A percentile compares a stretch with the other conserved stretches of the same genome.
Conservation (phyloP, 2,329 filamentous ascomycete species). For the Hypoxylon sp. region DNA sequence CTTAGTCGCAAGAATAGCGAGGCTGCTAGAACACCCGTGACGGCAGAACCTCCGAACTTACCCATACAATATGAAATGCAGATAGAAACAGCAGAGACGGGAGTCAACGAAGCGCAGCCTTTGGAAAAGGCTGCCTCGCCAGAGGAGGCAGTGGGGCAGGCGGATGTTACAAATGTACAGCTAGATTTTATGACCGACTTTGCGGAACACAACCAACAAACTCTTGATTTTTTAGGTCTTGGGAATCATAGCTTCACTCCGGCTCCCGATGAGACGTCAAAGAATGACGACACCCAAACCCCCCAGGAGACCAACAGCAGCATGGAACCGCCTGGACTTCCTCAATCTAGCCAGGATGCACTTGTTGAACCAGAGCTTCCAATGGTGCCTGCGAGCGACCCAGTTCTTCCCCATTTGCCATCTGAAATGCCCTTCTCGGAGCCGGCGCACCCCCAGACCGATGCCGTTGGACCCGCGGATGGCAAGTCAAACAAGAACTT, state of each 20-base stretch:
- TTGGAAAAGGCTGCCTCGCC: slow-evolving; percentile 25
- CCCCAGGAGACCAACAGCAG: slow-evolving; percentile 8
- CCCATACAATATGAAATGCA: slow-evolving; percentile 2
- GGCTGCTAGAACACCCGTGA: slow-evolving; percentile 32
- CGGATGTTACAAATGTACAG: slow-evolving; percentile 40
- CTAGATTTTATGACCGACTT: slow-evolving; percentile 39
- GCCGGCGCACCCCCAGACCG: slow-evolving; percentile 58
- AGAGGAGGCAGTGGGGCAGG: slow-evolving; percentile 28
- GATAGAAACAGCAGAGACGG: slow-evolving; percentile 16
- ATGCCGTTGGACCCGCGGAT: slow-evolving; percentile 51
- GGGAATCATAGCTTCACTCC: slow-evolving; percentile 37
- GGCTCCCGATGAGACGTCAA: slow-evolving; percentile 26
- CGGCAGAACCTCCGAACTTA: slow-evolving; percentile 20
- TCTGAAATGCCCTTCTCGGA: slow-evolving; percentile 54
- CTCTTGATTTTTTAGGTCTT: slow-evolving; percentile 36
- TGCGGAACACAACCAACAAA: slow-evolving; percentile 36
- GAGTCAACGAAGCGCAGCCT: slow-evolving; percentile 26
- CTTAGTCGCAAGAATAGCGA: slow-evolving; percentile 31
- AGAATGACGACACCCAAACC: slow-evolving; percentile 19
- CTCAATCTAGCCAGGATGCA: slow-evolving; percentile 38
- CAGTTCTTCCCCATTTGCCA: slow-evolving; percentile 51
- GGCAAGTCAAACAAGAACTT: slow-evolving; percentile 70
- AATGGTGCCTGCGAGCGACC: slow-evolving; percentile 61
- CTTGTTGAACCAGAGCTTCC: slow-evolving; percentile 50
- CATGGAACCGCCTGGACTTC: slow-evolving; percentile 42